Evolutionary conservation across 176 grass and related monocot species (phyloP).

Genomic region (Neostapfia colusana): DNA sequence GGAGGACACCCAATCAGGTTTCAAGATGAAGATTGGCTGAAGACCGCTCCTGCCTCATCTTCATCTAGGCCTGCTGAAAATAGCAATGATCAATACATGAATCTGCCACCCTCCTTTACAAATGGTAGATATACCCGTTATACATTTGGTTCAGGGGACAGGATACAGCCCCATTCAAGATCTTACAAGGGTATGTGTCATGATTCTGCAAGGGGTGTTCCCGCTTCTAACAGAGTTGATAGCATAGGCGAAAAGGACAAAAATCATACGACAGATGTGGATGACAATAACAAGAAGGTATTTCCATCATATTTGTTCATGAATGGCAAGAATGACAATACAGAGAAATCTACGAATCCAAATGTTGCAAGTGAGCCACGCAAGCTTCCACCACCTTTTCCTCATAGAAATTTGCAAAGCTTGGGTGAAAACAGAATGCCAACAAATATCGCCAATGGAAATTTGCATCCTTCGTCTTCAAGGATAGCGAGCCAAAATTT

Average conservation of each 20-base stretch:
- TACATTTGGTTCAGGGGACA: constrained; percentile 29
- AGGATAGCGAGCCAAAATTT: constrained; percentile 16
- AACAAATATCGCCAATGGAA: constrained; percentile 34
- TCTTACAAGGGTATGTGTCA: constrained; percentile 14
- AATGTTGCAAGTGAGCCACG: constrained; percentile 38
- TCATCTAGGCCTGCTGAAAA: constrained; percentile 32
- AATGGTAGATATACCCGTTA: constrained; percentile 21
- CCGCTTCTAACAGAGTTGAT: constrained; percentile 33
- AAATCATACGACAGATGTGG: constrained; percentile 23
- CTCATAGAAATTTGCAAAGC: constrained; percentile 29
- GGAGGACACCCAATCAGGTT: constrained; percentile 8
- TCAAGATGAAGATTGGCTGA: constrained; percentile 38
- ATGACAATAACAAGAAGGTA: constrained; percentile 42
- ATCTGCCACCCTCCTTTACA: constrained; percentile 57
- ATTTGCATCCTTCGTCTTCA: constrained; percentile 46
- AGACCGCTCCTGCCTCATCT: constrained; percentile 25
- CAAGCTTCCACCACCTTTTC: constrained; percentile 23
- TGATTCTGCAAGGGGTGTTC: constrained; percentile 32
- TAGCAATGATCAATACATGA: constrained; percentile 46
- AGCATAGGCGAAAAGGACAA: constrained; percentile 20
- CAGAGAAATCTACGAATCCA: constrained; percentile 24
- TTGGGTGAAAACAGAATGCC: constrained; percentile 33
- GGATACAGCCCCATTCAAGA: constrained; percentile 28
- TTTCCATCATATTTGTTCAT: constrained; percentile 44
- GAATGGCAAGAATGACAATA: constrained; percentile 18